Percentiles rank a stretch among this genome's conserved stretches.
Conservation (phyloP, 192 early-diverging fungal species). For the Mortierella hygrophila region DNA sequence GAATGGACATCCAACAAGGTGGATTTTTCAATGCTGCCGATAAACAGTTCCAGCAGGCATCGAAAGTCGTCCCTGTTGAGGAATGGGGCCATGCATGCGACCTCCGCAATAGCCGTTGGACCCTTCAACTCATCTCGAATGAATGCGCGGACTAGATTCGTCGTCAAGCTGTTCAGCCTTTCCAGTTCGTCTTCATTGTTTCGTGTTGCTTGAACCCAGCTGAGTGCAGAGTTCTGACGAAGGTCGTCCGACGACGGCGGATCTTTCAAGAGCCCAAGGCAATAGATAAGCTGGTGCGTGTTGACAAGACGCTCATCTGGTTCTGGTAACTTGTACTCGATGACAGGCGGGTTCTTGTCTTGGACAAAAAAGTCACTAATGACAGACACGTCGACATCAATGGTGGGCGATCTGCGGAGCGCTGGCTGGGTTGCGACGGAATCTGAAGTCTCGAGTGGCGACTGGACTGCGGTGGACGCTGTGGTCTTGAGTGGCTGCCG, state of each 20-base stretch:
- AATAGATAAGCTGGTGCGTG: neutral
- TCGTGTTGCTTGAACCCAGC: no score
- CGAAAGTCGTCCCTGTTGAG: neutral
- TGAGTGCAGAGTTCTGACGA: no score
- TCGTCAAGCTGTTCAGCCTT: neutral
- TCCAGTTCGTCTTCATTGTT: neutral
- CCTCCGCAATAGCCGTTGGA: neutral
- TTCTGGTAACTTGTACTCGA: neutral
- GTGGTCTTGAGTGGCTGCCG: no score
- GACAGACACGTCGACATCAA: no score
- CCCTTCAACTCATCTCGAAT: conserved; percentile 9
- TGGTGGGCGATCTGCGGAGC: no score
- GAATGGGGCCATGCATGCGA: neutral
- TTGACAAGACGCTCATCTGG: conserved; percentile 3
- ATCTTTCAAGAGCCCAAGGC: neutral
- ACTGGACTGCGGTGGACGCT: no score
- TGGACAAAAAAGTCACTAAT: no score
- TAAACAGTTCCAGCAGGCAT: neutral
- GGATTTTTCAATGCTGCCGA: neutral
- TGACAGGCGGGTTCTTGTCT: neutral
- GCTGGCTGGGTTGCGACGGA: no score
- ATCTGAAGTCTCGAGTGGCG: no score
- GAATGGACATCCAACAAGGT: neutral
- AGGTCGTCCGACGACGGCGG: neutral
- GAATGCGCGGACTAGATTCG: neutral